Evolutionary conservation across 306 rosid species (phyloP), one percentile per base, ranked within the genome.

Genomic region (Sechiopsis laciniata): DNA sequence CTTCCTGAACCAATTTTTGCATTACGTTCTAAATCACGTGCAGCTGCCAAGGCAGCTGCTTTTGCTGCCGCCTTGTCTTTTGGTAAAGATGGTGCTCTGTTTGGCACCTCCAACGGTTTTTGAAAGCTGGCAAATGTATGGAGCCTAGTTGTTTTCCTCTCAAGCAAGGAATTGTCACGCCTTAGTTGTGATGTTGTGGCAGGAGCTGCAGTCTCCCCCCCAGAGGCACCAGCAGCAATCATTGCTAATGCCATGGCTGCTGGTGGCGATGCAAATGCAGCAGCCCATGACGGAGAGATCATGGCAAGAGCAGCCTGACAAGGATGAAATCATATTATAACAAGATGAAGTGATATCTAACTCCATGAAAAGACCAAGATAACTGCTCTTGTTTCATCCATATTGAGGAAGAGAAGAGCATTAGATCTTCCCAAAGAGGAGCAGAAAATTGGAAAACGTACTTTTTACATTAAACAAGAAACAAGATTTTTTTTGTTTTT

Each of bases 221-320:
- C 91, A 29, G 99, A 94, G 75, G 96, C 90, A 78, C 99, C 99
- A 72, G 99, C 99, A 65, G 97, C 99, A 75, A 91, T 86, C 99
- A 94, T 94, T 79, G 99, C 96, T 85, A 94, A 87, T 78, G 99
- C 99, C 99, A 94, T 86, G 63, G 99, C 90, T 73, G 99, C 87
- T 75, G 99, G 99, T 56, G 99, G 99, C 29, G 99, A 91, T 73
- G 99, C 95, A 85, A 94, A 94, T 73, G 97, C 97, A 79, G 96
- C 99, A 81, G 99, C 99, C 99, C 99, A 94, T 78, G 87, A 80
- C 59, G 97, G 95, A 82, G 99, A 79, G 71, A 91, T 84, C 99
- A 94, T 82, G 59, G 91, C 92, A 46, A 86, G 90, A 80, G 97
- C 88, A 78, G 95, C 95, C 99, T 94, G 79, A 85, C 84, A 86